Conservation (phyloP, 2,329 filamentous ascomycete genomes). For the Beauveria scarabaeidicola region DNA sequence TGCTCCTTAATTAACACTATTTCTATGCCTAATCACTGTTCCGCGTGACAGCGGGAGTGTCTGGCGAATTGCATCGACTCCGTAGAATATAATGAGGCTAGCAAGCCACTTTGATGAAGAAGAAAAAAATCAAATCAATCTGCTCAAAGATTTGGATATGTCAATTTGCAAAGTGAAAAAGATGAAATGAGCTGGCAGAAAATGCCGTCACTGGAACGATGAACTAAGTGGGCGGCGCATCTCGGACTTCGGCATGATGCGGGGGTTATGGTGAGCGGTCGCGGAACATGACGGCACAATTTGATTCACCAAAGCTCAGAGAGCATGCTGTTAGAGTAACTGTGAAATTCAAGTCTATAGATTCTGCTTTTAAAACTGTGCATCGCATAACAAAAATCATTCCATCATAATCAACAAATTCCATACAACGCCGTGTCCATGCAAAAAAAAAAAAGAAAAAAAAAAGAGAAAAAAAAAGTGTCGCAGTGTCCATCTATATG, state of each 20-base stretch:
- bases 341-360: neutral
- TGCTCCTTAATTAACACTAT: no score
- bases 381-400: neutral
- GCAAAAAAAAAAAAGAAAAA: neutral
- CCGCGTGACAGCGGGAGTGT: neutral
- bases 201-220: neutral
- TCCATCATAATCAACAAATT: neutral
- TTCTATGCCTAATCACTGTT: no score
- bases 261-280: neutral
- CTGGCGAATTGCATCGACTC: neutral
- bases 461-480: neutral
- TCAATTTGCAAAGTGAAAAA: no score
- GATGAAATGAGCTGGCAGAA: neutral
- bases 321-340: neutral
- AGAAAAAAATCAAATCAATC: neutral
- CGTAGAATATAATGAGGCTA: neutral
- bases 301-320: neutral
- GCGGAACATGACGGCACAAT: neutral
- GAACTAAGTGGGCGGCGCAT: neutral
- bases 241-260: conserved; percentile 4
- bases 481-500: conserved; percentile 1
- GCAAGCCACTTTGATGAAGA: no score
- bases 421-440: conserved; percentile 8
- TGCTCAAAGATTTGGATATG: no score
- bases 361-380: neutral